phyloP scores from a whole-genome alignment of 495 filamentous ascomycete genomes.

The Chaetomium tenue region DNA sequence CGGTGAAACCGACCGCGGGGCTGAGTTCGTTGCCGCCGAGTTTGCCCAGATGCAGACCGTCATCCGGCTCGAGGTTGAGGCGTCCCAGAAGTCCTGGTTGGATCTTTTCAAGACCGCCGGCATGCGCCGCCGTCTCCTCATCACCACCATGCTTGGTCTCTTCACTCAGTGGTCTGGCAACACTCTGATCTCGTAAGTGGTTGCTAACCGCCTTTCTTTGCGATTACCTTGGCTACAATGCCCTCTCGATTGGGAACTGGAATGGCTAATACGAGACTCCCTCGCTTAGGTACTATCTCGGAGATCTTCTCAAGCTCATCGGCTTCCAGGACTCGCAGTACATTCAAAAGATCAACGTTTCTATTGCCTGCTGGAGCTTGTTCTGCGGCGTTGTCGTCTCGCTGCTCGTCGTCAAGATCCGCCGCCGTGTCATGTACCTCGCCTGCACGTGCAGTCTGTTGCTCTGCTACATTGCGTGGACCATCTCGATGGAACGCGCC shows the following conservation, averaged over 20 bases:
- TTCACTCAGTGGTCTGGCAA: constrained; percentile 67
- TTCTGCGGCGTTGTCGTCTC: constrained; percentile 53
- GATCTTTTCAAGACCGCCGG: constrained; percentile 56
- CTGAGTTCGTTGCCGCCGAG: constrained; percentile 57
- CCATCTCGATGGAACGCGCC: constrained; percentile 57
- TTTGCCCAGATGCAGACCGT: constrained; percentile 60
- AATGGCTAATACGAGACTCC: not conserved
- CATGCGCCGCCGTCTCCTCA: constrained; percentile 56
- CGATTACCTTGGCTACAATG: no score
- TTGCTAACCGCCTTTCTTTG: no score
- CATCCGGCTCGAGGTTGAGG: constrained; percentile 56
- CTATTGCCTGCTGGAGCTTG: constrained; percentile 57
- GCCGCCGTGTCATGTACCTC: constrained; percentile 59
- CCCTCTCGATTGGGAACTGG: not conserved
- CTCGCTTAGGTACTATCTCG: constrained; percentile 49
- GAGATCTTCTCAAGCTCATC: constrained; percentile 50
- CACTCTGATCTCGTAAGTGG: constrained; percentile 42
- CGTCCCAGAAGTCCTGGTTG: constrained; percentile 55
- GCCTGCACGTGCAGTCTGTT: constrained; percentile 48
- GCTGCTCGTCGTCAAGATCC: constrained; percentile 52
- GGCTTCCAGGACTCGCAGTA: constrained; percentile 45
- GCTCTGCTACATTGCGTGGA: constrained; percentile 58
- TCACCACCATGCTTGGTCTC: constrained; percentile 57
- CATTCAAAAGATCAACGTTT: constrained; percentile 55
- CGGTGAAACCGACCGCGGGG: constrained; percentile 56